Percentiles rank a stretch among this genome's conserved stretches.
phyloP scores from a whole-genome alignment of 2,329 filamentous ascomycete genomes.

The Seiridium unicorne region DNA sequence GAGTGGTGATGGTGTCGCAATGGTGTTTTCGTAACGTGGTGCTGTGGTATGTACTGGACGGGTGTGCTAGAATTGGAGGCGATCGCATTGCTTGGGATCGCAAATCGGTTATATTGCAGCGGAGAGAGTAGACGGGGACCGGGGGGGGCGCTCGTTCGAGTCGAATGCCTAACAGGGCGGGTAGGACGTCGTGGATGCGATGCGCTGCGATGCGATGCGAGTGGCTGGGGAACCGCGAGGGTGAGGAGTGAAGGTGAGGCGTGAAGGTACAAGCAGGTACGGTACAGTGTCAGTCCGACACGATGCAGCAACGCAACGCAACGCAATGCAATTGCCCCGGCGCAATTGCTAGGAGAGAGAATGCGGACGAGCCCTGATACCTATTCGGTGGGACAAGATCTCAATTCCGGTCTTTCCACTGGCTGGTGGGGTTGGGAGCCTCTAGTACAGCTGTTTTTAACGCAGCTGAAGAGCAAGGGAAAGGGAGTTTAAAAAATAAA shows the following conservation, averaged over 20 bases:
- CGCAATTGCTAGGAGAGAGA: background rate
- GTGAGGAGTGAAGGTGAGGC: background rate
- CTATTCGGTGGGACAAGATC: background rate
- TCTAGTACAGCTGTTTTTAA: background rate
- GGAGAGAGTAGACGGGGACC: background rate
- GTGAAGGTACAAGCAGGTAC: background rate
- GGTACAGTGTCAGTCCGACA: no score
- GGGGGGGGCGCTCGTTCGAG: background rate
- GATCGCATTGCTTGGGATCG: slow-evolving; percentile 8
- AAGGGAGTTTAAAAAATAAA: background rate
- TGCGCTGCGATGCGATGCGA: slow-evolving; percentile 3
- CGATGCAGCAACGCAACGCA: no score
- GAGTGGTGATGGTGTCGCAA: slow-evolving; percentile 18
- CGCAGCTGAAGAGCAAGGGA: no score
- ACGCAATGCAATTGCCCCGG: background rate
- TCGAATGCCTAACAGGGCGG: slow-evolving; percentile 11
- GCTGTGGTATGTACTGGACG: slow-evolving; percentile 10
- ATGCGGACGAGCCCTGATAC: background rate
- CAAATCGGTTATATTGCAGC: slow-evolving; percentile 1
- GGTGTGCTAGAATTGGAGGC: slow-evolving; percentile 10
- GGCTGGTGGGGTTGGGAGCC: background rate
- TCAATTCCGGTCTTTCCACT: background rate
- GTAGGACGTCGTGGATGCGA: background rate
- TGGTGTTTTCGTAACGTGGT: slow-evolving; percentile 11
- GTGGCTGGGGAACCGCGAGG: slow-evolving; percentile 2